phyloP scores from a whole-genome alignment of 768 basidiomycete species.

The Rhizopogon roseolus region DNA sequence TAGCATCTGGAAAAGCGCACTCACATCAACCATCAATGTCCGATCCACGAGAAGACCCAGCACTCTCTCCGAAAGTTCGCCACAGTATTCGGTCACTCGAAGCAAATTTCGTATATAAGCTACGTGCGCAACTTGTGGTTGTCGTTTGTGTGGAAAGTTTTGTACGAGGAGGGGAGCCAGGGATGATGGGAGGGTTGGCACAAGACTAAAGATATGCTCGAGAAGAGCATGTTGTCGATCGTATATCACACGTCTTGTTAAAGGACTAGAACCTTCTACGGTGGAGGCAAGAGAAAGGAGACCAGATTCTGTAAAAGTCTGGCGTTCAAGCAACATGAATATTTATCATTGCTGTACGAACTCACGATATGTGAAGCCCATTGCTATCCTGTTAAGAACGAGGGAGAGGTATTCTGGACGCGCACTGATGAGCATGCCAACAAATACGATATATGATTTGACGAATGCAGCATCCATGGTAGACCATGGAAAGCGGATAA shows the following conservation, averaged over 20 bases:
- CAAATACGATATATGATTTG: slow-evolving; percentile 82
- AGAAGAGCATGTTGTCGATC: slow-evolving; percentile 84
- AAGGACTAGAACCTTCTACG: slow-evolving; percentile 60
- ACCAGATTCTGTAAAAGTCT: slow-evolving; percentile 58
- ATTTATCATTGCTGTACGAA: slow-evolving; percentile 13
- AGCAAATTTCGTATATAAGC: slow-evolving; percentile 92
- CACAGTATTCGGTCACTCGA: slow-evolving; percentile 79
- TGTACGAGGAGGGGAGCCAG: slow-evolving; percentile 80
- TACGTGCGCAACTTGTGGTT: slow-evolving; percentile 70
- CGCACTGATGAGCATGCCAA: slow-evolving; percentile 88
- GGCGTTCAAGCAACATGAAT: slow-evolving; percentile 2
- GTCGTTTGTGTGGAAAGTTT: slow-evolving; percentile 92
- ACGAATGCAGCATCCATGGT: slow-evolving; percentile 84
- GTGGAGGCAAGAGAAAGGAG: slow-evolving; percentile 54
- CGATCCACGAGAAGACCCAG: slow-evolving; percentile 86
- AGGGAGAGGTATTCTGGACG: slow-evolving; percentile 87
- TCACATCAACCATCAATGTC: slow-evolving; percentile 92
- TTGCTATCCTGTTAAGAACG: slow-evolving; percentile 76
- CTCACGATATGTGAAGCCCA: slow-evolving; percentile 88
- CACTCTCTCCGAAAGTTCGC: slow-evolving; percentile 80
- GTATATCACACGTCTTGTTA: slow-evolving; percentile 82
- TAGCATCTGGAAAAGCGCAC: slow-evolving; percentile 22
- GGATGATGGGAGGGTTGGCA: slow-evolving; percentile 88
- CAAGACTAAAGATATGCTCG: slow-evolving; percentile 79
- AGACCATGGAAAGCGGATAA: slow-evolving; percentile 88